These are phyloP conservation scores for Aquilaria agallochum DNA, from an alignment of 441 rosid genomes.

Conservation along the genomic window DNA sequence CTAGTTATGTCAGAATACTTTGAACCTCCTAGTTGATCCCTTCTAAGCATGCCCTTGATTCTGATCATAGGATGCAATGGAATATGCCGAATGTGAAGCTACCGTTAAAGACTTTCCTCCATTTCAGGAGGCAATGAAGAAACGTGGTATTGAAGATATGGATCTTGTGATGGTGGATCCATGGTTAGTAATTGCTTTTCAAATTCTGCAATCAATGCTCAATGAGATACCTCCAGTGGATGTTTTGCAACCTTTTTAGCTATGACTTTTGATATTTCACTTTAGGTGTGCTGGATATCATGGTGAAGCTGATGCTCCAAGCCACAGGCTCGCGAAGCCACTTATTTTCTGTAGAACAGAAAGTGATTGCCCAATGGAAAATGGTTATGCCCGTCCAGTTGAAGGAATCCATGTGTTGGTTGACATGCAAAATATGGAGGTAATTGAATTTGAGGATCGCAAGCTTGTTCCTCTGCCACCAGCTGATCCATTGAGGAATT, in stretches of 20 bases:
- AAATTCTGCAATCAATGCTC: slow-evolving; percentile 1
- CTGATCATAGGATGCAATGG: slow-evolving; percentile 38
- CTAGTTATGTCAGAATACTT: background rate
- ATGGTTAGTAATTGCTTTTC: slow-evolving; percentile 29
- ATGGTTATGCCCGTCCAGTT: slow-evolving; percentile 52
- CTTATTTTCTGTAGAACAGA: slow-evolving; percentile 48
- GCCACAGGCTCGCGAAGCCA: slow-evolving; percentile 47
- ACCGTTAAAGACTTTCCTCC: slow-evolving; percentile 41
- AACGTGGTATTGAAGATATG: slow-evolving; percentile 51
- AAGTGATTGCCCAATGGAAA: slow-evolving; percentile 50
- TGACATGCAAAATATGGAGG: slow-evolving; percentile 52
- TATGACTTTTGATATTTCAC: slow-evolving; percentile 1
- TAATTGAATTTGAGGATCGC: slow-evolving; percentile 49
- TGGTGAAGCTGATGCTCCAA: slow-evolving; percentile 46
- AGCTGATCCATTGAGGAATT: slow-evolving; percentile 49
- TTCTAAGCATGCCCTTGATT: background rate
- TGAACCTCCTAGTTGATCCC: background rate
- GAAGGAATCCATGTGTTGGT: slow-evolving; percentile 47
- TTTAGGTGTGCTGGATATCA: slow-evolving; percentile 47
- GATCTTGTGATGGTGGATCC: slow-evolving; percentile 57
- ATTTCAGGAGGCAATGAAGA: slow-evolving; percentile 47
- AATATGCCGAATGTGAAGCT: slow-evolving; percentile 55
- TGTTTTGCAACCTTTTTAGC: slow-evolving; percentile 1
- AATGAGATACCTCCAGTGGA: slow-evolving; percentile 6
- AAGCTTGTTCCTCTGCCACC: slow-evolving; percentile 45